phyloP scores from a whole-genome alignment of 108 stramenopile genomes.

The Epithemia pelagica region DNA sequence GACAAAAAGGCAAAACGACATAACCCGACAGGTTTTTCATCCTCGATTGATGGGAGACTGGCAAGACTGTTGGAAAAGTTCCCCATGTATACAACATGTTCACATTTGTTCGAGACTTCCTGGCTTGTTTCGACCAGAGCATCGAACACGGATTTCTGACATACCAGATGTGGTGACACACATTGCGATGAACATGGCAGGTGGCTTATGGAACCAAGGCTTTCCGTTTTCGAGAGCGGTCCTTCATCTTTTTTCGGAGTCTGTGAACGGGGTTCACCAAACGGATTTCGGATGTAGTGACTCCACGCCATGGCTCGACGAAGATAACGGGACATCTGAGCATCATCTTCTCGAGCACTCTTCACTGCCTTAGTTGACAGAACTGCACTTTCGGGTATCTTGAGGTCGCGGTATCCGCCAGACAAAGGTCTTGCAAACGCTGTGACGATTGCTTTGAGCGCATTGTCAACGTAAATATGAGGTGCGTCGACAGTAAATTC shows the following conservation, averaged over 20 bases:
- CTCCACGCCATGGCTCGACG: neutral
- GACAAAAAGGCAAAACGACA: slow-evolving; percentile 76
- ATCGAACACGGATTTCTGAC: neutral
- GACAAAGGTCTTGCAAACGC: slow-evolving; percentile 28
- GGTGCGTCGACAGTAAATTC: neutral
- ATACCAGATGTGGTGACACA: slow-evolving; percentile 11
- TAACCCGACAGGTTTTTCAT: slow-evolving; percentile 25
- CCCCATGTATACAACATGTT: slow-evolving; percentile 50
- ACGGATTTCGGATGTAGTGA: neutral
- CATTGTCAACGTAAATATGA: neutral
- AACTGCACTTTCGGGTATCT: neutral
- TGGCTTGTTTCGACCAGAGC: slow-evolving; percentile 19
- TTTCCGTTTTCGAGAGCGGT: slow-evolving; percentile 19
- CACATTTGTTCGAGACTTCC: slow-evolving; percentile 32
- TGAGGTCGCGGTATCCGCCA: neutral
- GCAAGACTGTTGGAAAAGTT: slow-evolving; percentile 40
- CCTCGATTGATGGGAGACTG: slow-evolving; percentile 29
- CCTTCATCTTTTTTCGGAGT: slow-evolving; percentile 13
- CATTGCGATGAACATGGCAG: slow-evolving; percentile 53
- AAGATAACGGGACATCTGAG: neutral
- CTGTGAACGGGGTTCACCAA: slow-evolving; percentile 8
- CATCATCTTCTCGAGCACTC: neutral
- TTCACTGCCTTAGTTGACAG: neutral
- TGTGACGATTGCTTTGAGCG: slow-evolving; percentile 8
- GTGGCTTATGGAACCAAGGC: neutral